Conservation (phyloP, 495 filamentous ascomycete species). For the Aeminium ludgeri region DNA sequence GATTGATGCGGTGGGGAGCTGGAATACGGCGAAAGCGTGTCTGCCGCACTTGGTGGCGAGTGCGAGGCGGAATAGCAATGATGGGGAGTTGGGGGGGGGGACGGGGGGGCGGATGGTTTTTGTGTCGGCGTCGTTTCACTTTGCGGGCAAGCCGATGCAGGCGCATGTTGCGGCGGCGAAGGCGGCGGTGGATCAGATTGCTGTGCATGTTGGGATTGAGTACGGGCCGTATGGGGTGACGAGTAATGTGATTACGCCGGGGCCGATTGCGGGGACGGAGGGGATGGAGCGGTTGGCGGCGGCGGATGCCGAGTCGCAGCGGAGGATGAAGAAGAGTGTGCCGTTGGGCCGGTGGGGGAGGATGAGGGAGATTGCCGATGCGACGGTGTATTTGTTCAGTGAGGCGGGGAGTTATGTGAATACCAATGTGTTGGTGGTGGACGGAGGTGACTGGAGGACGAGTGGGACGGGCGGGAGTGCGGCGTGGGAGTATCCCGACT, state of each 20-base stretch:
- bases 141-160: slow-evolving; percentile 66
- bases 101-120: slow-evolving; percentile 80
- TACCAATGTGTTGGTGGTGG: slow-evolving; percentile 58
- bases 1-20: slow-evolving; percentile 86
- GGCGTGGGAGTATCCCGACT: slow-evolving; percentile 42
- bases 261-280: slow-evolving; percentile 52
- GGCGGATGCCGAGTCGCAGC: slow-evolving; percentile 24
- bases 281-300: slow-evolving; percentile 30
- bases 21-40: slow-evolving; percentile 86
- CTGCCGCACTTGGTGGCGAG: slow-evolving; percentile 62
- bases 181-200: slow-evolving; percentile 73
- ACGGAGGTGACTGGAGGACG: slow-evolving; percentile 55
- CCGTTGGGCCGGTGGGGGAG: slow-evolving; percentile 64
- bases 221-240: slow-evolving; percentile 80
- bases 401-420: slow-evolving; percentile 73
- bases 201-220: slow-evolving; percentile 58
- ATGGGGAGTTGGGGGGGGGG: slow-evolving; percentile 28
- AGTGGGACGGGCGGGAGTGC: slow-evolving; percentile 23
- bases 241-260: slow-evolving; percentile 71
- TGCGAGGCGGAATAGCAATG: slow-evolving; percentile 40
- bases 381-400: slow-evolving; percentile 72
- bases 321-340: slow-evolving; percentile 25
- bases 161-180: slow-evolving; percentile 79
- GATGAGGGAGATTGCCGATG: slow-evolving; percentile 79
- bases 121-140: slow-evolving; percentile 79